Evolutionary conservation across 83 land plant genomes (phyloP).

Genomic region (Thuja plicata): DNA sequence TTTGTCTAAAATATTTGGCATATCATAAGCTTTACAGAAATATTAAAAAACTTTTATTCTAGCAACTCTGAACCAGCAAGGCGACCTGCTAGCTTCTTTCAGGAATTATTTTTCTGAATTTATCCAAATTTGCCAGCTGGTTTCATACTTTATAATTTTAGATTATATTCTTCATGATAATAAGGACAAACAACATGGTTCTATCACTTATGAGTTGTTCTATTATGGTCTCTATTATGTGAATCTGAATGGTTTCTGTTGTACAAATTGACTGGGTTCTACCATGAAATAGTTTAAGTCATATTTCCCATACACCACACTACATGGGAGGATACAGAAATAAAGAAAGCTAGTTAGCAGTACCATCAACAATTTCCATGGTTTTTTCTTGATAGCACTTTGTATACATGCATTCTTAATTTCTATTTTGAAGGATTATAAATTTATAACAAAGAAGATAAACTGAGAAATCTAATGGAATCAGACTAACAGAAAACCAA

Average conservation of each 20-base stretch:
- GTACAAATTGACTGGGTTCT: not conserved
- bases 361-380: not conserved
- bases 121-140: not conserved
- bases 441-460: not conserved
- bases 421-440: not conserved
- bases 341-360: not conserved
- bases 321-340: not conserved
- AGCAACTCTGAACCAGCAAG: not conserved
- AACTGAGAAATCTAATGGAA: not conserved
- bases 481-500: not conserved
- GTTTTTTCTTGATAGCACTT: not conserved
- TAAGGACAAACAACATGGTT: not conserved
- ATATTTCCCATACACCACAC: not conserved
- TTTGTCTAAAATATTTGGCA: not conserved
- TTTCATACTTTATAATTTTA: not conserved
- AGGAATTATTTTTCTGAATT: not conserved
- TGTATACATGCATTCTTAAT: not conserved
- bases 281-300: not conserved
- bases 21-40: too few species aligned
- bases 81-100: not conserved
- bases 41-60: too few species aligned
- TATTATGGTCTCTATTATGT: not conserved
- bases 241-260: not conserved
- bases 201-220: not conserved
- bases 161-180: not conserved